Percentiles rank a stretch among this genome's conserved stretches.
phyloP scores from a whole-genome alignment of 192 early-diverging fungal species.

The Coemansia sp. region DNA sequence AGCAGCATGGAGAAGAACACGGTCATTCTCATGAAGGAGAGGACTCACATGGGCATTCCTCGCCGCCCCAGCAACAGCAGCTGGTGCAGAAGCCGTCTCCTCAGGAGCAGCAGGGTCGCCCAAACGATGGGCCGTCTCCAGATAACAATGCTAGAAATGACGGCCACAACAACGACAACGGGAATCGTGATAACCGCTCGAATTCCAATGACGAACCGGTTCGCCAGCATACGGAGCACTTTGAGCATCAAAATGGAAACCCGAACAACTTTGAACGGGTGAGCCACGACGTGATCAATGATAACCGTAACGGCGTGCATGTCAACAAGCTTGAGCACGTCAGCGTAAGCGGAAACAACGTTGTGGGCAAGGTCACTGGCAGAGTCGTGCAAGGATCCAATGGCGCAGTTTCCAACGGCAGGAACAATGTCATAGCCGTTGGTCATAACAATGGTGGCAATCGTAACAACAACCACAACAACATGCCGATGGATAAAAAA shows the following conservation, averaged over 20 bases:
- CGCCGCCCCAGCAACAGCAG: not conserved
- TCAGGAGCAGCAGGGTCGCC: conserved; percentile 1
- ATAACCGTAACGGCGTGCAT: conserved; percentile 34
- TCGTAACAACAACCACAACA: not conserved
- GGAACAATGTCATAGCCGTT: conserved; percentile 19
- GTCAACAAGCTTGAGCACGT: conserved; percentile 40
- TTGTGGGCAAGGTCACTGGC: conserved; percentile 19
- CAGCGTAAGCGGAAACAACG: conserved; percentile 26
- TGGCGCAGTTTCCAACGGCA: conserved; percentile 32
- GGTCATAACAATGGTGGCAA: not conserved
- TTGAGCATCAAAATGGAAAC: conserved; percentile 39
- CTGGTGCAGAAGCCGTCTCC: conserved; percentile 7
- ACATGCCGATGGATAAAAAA: conserved; percentile 3
- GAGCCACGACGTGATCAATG: conserved; percentile 39
- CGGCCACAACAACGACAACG: not conserved
- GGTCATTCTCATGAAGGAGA: not conserved
- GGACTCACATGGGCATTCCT: not conserved
- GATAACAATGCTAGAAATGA: not conserved
- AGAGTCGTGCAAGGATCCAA: conserved; percentile 20
- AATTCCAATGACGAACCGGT: conserved; percentile 8
- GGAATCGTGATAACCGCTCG: not conserved
- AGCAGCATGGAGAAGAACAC: not conserved
- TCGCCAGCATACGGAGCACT: conserved; percentile 35
- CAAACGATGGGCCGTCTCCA: conserved; percentile 3
- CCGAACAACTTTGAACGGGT: conserved; percentile 38